phyloP scores from a whole-genome alignment of 2,329 filamentous ascomycete species.

The Pseudodiploospora longispora region DNA sequence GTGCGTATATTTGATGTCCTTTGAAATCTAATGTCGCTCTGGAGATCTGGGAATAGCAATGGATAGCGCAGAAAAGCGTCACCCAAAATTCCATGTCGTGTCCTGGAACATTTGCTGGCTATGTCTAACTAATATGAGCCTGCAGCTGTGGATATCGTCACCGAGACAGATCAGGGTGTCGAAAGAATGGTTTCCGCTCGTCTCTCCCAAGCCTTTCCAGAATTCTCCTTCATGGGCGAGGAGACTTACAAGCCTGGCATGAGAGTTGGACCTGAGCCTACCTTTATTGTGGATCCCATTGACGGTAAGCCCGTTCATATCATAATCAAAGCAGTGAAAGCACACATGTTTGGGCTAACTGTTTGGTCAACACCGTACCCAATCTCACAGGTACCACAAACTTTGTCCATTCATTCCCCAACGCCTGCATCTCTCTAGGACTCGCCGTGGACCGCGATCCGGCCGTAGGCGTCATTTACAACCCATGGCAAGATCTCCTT shows the following conservation, averaged over 20 bases:
- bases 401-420: conserved; percentile 69
- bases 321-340: too few species aligned
- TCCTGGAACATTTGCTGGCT: too few species aligned
- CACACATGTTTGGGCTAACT: background rate
- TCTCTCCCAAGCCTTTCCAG: conserved; percentile 45
- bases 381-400: conserved; percentile 52
- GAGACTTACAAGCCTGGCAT: conserved; percentile 66
- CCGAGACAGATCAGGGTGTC: conserved; percentile 58
- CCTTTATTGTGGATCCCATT: conserved; percentile 76
- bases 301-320: conserved; percentile 42
- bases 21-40: too few species aligned
- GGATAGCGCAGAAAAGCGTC: too few species aligned
- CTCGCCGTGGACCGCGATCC: conserved; percentile 56
- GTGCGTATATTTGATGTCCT: conserved; percentile 27
- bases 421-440: conserved; percentile 70
- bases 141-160: conserved; percentile 59
- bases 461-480: conserved; percentile 68
- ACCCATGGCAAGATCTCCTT: conserved; percentile 63
- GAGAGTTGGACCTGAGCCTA: conserved; percentile 55
- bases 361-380: background rate
- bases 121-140: background rate
- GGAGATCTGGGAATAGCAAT: too few species aligned
- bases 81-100: too few species aligned
- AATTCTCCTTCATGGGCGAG: conserved; percentile 61
- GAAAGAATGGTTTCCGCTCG: conserved; percentile 52